Evolutionary conservation across 306 rosid genomes (phyloP), one percentile per base, ranked within the genome.

Genomic region (Quercus gilva): DNA sequence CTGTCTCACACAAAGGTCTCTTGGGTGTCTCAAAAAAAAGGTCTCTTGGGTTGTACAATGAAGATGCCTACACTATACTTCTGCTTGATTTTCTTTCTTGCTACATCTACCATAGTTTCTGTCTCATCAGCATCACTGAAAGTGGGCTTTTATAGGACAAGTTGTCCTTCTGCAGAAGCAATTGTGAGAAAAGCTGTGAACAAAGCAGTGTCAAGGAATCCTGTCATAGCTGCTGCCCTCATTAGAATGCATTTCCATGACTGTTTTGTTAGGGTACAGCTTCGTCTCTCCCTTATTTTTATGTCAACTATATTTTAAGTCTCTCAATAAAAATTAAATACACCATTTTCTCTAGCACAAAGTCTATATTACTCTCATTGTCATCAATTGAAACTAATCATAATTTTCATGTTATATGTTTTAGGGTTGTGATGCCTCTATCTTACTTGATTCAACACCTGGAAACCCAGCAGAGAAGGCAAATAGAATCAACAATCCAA

Each of bases 191-290:
- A 74, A 29, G 81, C 73, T 55, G 83, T 79, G 5, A 15, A 21
- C 55, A 79, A 74, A 74, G 86, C 75, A 1, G 81, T 76, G 64
- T 79, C 85, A 17, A 67, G 6, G 1, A 76, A 84, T 68, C 81
- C 86, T 2, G 81, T 81, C 81, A 5, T 82, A 0, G 88, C 85
- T 45, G 86, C 88, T 11, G 79, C 81, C n/a, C 84, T 84, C 57
- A 82, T 87, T 5, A 45, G 90, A 57, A 69, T 87, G 83, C 83
- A 87, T 69, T 87, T 84, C 33, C 88, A 87, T 37, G 90, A 87
- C 31, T 87, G 88, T 15, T 87, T 87, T 58, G 85, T 84, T 5
- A 76, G 90, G 71, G 88, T 83, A 78, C 9, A 72, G 13, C 12
- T 28, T 2, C 41, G 14, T 13, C 8, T 13, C 17, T 1, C 5